A percentile compares a stretch with the other conserved stretches of the same genome.
Conservation (phyloP, 2,329 filamentous ascomycete genomes). For the Chaetomium sp. region DNA sequence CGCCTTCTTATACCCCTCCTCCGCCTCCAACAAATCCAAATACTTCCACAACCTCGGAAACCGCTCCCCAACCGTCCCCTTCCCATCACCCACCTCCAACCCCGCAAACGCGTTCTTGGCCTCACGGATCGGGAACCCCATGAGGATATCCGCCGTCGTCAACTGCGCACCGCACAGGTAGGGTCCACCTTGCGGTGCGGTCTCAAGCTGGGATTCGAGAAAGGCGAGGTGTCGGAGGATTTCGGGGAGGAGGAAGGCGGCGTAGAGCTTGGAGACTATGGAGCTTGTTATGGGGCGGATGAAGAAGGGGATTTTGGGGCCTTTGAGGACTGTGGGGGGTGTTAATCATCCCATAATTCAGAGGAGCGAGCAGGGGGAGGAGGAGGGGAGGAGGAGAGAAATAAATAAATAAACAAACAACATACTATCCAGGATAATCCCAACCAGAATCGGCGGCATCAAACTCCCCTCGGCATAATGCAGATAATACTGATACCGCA, state of each 20-base stretch:
- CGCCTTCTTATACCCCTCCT: constrained; percentile 41
- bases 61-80: constrained; percentile 3
- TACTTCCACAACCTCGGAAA: constrained; percentile 40
- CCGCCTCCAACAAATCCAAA: constrained; percentile 35
- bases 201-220: constrained; percentile 41
- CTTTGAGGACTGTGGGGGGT: constrained; percentile 33
- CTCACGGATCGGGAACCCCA: constrained; percentile 44
- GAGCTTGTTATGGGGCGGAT: constrained; percentile 43
- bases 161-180: constrained; percentile 43
- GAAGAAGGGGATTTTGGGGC: constrained; percentile 42
- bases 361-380: too few species aligned
- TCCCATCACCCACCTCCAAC: constrained; percentile 30
- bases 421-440: constrained; percentile 50
- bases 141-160: constrained; percentile 44
- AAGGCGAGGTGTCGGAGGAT: constrained; percentile 37
- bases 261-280: constrained; percentile 35
- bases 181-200: constrained; percentile 28
- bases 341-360: too few species aligned
- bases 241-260: constrained; percentile 39
- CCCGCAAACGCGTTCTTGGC: constrained; percentile 32
- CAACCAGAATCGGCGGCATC: constrained; percentile 62
- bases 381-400: neutral
- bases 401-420: constrained; percentile 5
- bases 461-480: constrained; percentile 80
- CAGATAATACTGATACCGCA: constrained; percentile 59